Base-by-base conservation (phyloP, 1,139 yeast species). In the Geotrichum armillariae region DNA sequence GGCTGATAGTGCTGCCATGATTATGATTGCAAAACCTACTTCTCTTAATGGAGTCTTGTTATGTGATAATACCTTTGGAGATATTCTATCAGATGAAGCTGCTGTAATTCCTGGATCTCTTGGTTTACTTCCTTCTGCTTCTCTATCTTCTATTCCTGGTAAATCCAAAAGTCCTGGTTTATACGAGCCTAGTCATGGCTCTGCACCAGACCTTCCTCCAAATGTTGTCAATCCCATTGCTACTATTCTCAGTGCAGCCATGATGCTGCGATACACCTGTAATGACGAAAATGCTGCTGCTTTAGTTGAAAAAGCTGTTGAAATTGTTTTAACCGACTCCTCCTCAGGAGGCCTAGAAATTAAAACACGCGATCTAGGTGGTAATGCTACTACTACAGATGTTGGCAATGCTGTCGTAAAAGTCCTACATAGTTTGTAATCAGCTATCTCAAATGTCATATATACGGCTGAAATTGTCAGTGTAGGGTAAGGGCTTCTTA, bases 171-270 rank as follows among this genome's bases (percentile, higher is more conserved):
- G 94, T 0, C 85, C 86, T 64, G 95, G 94, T 54, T 73, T 89
- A 57, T 89, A 89, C 66, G 96, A 89, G 70, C 96, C 96, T 58
- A 87, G 95, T 63, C 96, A 89, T 66, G 96, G 96, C 40, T 85
- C 95, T 35, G 96, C 96, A 22, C 96, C 96, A 41, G 96, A 89
- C 67, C 79, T 89, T 62, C 83, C 83, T 46, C 75, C 71, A 52
- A 84, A 85, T 60, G 82, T 82, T 67, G 96, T 86, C 39, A 89
- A 89, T 68, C 96, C 96, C 49, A 71, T 88, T 53, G 95, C 95
- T 44, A 85, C 94, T 18, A 85, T 87, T 59, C 75, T 87, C 64
- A 85, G 94, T 17, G 91, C 82, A 7, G 94, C 94, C 23, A 80
- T 86, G 85, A 86, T 87, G 95, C 77, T 86, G 72, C 79, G 88